Evolutionary conservation across 2,329 filamentous ascomycete species (phyloP).

Genomic region (Diatrype stigma): DNA sequence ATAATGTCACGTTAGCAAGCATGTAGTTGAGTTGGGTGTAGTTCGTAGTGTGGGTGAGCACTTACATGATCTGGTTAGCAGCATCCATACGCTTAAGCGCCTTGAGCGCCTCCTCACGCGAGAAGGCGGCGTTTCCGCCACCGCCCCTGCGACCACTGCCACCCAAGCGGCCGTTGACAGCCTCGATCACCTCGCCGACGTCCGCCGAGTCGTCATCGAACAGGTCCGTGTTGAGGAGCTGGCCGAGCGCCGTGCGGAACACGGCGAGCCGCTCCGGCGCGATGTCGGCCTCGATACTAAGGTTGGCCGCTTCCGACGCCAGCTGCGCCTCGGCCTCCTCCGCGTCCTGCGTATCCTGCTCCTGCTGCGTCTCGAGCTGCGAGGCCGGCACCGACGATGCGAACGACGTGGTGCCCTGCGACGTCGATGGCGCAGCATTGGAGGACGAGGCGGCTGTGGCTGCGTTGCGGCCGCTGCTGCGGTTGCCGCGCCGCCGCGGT

Average conservation of each 20-base stretch:
- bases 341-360: conserved; percentile 35
- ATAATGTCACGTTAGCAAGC: conserved; percentile 12
- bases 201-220: conserved; percentile 83
- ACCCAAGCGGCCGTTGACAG: conserved; percentile 71
- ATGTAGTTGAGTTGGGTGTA: neutral
- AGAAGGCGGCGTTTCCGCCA: conserved; percentile 53
- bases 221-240: conserved; percentile 74
- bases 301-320: conserved; percentile 30
- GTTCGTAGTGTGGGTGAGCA: conserved; percentile 21
- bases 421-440: conserved; percentile 29
- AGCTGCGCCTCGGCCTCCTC: conserved; percentile 27
- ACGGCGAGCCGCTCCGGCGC: conserved; percentile 58
- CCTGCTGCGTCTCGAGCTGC: conserved; percentile 51
- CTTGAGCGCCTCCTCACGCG: conserved; percentile 66
- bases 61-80: conserved; percentile 88
- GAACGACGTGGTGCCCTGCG: conserved; percentile 56
- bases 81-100: conserved; percentile 78
- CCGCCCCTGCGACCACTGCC: too few relatives aligned
- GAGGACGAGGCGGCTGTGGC: conserved; percentile 28
- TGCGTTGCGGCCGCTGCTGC: conserved; percentile 17
- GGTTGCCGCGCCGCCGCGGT: conserved; percentile 39
- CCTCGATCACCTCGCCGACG: conserved; percentile 68
- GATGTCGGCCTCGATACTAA: conserved; percentile 43
- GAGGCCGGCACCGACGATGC: conserved; percentile 78
- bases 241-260: conserved; percentile 79